Evolutionary conservation across 441 rosid species (phyloP).

Genomic region (Erodium trifolium): DNA sequence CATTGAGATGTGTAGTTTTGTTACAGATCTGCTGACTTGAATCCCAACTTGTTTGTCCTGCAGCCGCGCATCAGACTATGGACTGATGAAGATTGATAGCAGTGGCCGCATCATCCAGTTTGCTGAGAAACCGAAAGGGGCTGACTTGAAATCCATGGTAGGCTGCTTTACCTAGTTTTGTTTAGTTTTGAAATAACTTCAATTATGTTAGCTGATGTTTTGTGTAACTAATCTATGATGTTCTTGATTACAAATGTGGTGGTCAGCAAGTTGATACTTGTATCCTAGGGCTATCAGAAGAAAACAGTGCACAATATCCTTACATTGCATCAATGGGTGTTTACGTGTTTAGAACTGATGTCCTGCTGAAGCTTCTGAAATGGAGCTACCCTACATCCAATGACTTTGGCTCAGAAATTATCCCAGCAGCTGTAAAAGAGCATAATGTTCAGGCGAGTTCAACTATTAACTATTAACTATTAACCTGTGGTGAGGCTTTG

Average conservation of each 20-base stretch:
- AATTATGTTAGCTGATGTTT: too few relatives aligned
- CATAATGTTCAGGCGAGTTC: conserved; percentile 60
- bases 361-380: conserved; percentile 58
- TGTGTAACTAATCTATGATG: neutral
- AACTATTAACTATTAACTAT: neutral
- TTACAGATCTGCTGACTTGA: too few relatives aligned
- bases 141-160: conserved; percentile 76
- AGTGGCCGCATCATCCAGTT: conserved; percentile 48
- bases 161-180: neutral
- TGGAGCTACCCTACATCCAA: conserved; percentile 68
- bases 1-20: too few relatives aligned
- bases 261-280: conserved; percentile 71
- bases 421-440: conserved; percentile 81
- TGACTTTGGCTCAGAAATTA: conserved; percentile 90
- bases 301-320: conserved; percentile 56
- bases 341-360: conserved; percentile 68
- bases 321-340: conserved; percentile 97
- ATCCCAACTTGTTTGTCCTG: neutral
- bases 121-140: conserved; percentile 73
- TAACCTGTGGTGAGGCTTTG: too few relatives aligned
- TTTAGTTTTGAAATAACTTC: neutral
- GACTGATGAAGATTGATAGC: too few relatives aligned
- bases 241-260: neutral
- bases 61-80: conserved; percentile 83
- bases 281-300: conserved; percentile 52